Conservation (phyloP, 2,329 filamentous ascomycete genomes). For the Phyllachora maydis region DNA sequence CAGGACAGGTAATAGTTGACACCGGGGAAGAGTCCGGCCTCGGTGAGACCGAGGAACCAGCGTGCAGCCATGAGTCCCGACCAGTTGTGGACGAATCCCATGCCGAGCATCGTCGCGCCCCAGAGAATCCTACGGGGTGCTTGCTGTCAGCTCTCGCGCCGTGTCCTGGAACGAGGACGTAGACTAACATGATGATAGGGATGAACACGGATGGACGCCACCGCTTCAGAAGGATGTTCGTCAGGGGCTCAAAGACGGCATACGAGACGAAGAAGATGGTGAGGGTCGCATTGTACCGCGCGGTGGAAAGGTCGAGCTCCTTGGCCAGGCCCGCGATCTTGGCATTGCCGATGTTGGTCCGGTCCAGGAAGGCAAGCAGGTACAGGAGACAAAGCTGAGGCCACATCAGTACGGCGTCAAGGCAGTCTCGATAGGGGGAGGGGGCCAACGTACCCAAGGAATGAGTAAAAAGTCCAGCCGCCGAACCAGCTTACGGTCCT, state of each 20-base stretch:
- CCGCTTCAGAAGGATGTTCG: conserved; percentile 63
- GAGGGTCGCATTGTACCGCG: conserved; percentile 53
- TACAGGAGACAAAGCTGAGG: conserved; percentile 47
- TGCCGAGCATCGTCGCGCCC: conserved; percentile 49
- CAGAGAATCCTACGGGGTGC: conserved; percentile 26
- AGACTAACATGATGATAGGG: conserved; percentile 54
- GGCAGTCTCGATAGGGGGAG: neutral
- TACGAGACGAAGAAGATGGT: conserved; percentile 83
- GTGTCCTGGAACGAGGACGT: neutral
- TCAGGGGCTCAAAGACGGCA: conserved; percentile 54
- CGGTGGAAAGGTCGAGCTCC: conserved; percentile 38
- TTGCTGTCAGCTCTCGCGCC: neutral
- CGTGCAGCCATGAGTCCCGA: conserved; percentile 44
- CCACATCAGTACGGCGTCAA: conserved; percentile 1
- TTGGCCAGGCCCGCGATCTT: conserved; percentile 31
- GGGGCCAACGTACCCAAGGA: conserved; percentile 11
- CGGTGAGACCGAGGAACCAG: conserved; percentile 52
- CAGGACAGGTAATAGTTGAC: conserved; percentile 33
- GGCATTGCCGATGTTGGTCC: conserved; percentile 60
- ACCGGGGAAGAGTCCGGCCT: conserved; percentile 56
- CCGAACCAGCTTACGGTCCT: conserved; percentile 13
- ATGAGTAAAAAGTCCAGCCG: conserved; percentile 13
- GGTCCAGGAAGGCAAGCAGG: conserved; percentile 52
- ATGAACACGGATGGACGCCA: conserved; percentile 62
- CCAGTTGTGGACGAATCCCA: conserved; percentile 45